A percentile compares a stretch with the other conserved stretches of the same genome.
phyloP scores from a whole-genome alignment of 1,139 yeast species.

The Zygosaccharomyces pseudobailii region DNA sequence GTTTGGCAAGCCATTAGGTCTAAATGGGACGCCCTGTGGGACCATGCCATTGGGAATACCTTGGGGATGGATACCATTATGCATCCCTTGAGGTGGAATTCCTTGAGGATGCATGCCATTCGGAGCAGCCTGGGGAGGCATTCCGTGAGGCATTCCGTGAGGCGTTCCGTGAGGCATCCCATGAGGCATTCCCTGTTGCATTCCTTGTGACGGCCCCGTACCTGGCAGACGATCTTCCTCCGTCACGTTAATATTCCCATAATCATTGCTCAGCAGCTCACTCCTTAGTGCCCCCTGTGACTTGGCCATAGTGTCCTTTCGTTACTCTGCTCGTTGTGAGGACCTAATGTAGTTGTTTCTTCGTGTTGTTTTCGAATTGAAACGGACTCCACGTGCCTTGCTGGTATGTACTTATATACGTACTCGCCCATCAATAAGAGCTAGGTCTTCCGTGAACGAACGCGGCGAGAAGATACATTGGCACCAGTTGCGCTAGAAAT shows the following conservation, averaged over 20 bases:
- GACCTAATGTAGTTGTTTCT: not conserved
- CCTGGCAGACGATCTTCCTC: constrained; percentile 28
- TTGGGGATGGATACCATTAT: not conserved
- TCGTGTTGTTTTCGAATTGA: not conserved
- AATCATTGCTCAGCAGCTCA: constrained; percentile 35
- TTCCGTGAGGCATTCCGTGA: not conserved
- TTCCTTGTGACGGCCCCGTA: not conserved
- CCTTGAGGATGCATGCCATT: not conserved
- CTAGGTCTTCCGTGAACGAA: constrained; percentile 3
- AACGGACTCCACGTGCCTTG: not conserved
- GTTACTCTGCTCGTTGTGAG: not conserved
- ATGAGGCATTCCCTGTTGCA: not conserved
- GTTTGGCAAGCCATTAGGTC: not conserved
- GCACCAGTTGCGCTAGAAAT: not conserved
- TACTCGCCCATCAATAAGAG: not conserved
- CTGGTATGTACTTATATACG: constrained; percentile 2
- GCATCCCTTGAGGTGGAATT: not conserved
- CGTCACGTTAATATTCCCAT: constrained; percentile 41
- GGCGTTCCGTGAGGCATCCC: not conserved
- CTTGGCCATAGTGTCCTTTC: not conserved
- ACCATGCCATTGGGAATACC: not conserved
- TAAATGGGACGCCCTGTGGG: too few relatives aligned
- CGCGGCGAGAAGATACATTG: not conserved
- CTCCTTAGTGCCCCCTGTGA: constrained; percentile 24
- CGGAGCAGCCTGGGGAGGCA: not conserved